Percentiles rank a stretch among this genome's conserved stretches.
phyloP scores from a whole-genome alignment of 805 yeast genomes.

The Schwanniomyces occidentalis region DNA sequence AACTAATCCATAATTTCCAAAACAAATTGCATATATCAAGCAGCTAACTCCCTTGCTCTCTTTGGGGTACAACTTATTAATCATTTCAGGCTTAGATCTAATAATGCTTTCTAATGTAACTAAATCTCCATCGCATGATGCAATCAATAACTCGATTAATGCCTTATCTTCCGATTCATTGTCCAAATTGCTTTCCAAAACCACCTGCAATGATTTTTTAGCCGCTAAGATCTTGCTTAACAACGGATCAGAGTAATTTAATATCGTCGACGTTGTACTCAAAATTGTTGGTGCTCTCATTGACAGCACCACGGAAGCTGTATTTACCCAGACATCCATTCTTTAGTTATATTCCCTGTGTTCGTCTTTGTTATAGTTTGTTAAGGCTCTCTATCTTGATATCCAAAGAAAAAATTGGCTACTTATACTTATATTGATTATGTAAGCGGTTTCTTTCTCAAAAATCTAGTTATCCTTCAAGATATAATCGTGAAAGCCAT shows the following conservation, averaged over 20 bases:
- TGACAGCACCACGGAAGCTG: constrained; percentile 7
- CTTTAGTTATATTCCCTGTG: not conserved
- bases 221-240: constrained; percentile 24
- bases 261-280: constrained; percentile 3
- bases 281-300: constrained; percentile 6
- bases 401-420: too few species aligned
- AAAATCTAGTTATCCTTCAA: too few species aligned
- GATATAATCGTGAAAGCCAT: too few species aligned
- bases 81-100: constrained; percentile 20
- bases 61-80: constrained; percentile 20
- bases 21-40: constrained; percentile 55
- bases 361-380: too few species aligned
- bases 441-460: too few species aligned
- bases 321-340: constrained; percentile 26
- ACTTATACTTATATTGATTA: too few species aligned
- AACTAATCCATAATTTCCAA: constrained; percentile 47
- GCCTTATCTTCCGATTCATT: constrained; percentile 11
- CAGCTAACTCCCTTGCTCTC: constrained; percentile 34
- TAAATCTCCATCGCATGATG: constrained; percentile 39
- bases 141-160: constrained; percentile 26
- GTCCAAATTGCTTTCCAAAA: constrained; percentile 10
- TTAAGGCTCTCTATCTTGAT: too few species aligned
- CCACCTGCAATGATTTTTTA: constrained; percentile 25
- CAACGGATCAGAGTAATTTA: constrained; percentile 28
- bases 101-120: constrained; percentile 30